Base-by-base conservation (phyloP, 352 stramenopile genomes). In the Pythium diclinum region DNA sequence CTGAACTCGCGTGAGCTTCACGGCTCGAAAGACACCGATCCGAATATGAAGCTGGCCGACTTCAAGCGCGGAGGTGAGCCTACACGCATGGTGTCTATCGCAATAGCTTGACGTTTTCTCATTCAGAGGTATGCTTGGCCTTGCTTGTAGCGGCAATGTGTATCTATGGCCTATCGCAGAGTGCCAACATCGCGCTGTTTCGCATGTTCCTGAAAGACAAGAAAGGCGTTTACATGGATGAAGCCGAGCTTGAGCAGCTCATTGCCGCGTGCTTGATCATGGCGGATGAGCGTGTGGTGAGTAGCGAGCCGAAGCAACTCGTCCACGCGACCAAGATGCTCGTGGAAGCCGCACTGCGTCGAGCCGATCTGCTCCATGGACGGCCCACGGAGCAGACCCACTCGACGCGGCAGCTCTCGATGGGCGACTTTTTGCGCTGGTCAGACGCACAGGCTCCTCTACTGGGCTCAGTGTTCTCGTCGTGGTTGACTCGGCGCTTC, bases 381-480 rank as follows among this genome's bases (percentile, higher is more conserved):
- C 59, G 89, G 34, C 69, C 58, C 6, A 49, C 69, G 2, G 48
- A 51, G 6, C 62, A 56, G 17, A 23, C 63, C 38, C 69, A 63
- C 14, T 32, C 77, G 21, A 32, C 51, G 9, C 56, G 61, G 11
- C 61, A 81, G 55, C 46, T 84, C 36, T 81, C 80, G 7, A 78
- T 65, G 17, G 74, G 89, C 32, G 81, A 87, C 16, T 88, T 94
- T 44, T 61, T 89, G 6, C 74, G 74, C 11, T 95, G 83, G 83
- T 67, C 71, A 42, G 78, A 61, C 59, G 56, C 70, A 3, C 76
- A 91, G n/a, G 83, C 81, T 28, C 87, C 87, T 21, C 74, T 95
- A 46, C 53, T 95, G 19, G 88, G 91, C 67, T 86, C 83, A 6
- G 60, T 92, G 34, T 91, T 95, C 30, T 77, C 81, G 38, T 84